Percentiles rank a stretch among this genome's conserved stretches.
Evolutionary conservation across 148 eudicot genomes (phyloP).

Genomic region (Rhododendron griersonianum): DNA sequence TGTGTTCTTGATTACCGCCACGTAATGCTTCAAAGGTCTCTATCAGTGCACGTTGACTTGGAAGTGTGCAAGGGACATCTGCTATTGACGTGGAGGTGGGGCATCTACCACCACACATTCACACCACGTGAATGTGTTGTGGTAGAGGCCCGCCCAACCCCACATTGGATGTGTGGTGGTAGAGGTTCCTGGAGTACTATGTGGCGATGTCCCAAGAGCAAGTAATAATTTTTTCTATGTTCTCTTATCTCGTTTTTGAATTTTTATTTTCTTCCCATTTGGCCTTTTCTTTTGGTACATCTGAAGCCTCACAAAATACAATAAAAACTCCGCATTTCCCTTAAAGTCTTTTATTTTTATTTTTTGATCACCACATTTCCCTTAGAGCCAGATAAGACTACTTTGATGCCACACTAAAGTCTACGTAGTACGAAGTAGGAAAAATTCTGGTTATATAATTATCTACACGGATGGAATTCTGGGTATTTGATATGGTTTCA

Average conservation of each 20-base stretch:
- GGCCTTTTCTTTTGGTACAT: background rate
- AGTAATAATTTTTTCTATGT: background rate
- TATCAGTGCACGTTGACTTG: too few relatives aligned
- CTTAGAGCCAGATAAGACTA: background rate
- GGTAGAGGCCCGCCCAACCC: too few relatives aligned
- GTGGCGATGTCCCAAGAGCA: fast-evolving
- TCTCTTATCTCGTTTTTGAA: background rate
- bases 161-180: background rate
- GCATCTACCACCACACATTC: too few relatives aligned
- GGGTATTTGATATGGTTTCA: too few relatives aligned
- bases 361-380: too few relatives aligned
- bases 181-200: background rate
- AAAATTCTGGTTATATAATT: too few relatives aligned
- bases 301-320: background rate
- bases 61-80: too few relatives aligned
- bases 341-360: too few relatives aligned
- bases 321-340: background rate
- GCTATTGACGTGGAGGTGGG: too few relatives aligned
- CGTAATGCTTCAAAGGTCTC: too few relatives aligned
- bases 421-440: background rate
- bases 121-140: background rate
- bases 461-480: too few relatives aligned
- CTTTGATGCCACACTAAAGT: background rate
- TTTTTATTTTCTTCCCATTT: background rate
- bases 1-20: too few relatives aligned